Percentiles rank a stretch among this genome's conserved stretches.
Conservation (phyloP, 2,329 filamentous ascomycete species). For the Talaromyces sp. region DNA sequence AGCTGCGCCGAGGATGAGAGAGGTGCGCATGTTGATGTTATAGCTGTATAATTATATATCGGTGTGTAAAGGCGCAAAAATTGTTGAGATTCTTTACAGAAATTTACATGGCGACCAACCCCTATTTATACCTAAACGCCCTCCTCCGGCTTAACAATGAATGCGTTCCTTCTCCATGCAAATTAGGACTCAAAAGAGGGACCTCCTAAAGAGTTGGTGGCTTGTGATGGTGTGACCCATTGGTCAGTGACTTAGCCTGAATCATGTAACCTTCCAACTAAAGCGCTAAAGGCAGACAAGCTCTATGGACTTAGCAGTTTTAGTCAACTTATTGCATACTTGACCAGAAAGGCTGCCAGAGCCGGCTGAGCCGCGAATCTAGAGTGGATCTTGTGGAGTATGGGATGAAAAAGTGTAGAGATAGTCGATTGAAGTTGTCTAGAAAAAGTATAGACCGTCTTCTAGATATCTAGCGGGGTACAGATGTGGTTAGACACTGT, state of each 20-base stretch:
- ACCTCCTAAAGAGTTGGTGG: neutral
- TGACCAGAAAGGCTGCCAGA: neutral
- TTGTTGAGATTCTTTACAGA: neutral
- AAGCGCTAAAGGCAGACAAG: neutral
- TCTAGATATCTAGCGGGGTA: neutral
- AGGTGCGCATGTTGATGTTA: neutral
- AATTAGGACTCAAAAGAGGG: neutral
- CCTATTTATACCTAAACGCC: neutral
- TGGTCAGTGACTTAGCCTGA: neutral
- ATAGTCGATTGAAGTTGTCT: no score
- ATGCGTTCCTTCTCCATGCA: neutral
- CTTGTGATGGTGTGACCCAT: neutral
- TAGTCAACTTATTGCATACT: neutral
- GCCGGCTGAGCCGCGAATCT: neutral
- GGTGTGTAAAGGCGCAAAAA: neutral
- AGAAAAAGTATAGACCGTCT: no score
- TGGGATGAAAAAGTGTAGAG: neutral
- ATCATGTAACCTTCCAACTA: neutral
- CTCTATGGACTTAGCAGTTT: neutral
- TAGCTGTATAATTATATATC: neutral
- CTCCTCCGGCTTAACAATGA: neutral
- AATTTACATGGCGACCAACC: neutral
- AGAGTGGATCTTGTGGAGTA: neutral
- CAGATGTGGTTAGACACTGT: neutral
- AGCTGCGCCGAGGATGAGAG: neutral